These are phyloP conservation scores for Colletotrichum brevisporum DNA, from an alignment of 2,329 filamentous ascomycete species.

Conservation along the genomic window DNA sequence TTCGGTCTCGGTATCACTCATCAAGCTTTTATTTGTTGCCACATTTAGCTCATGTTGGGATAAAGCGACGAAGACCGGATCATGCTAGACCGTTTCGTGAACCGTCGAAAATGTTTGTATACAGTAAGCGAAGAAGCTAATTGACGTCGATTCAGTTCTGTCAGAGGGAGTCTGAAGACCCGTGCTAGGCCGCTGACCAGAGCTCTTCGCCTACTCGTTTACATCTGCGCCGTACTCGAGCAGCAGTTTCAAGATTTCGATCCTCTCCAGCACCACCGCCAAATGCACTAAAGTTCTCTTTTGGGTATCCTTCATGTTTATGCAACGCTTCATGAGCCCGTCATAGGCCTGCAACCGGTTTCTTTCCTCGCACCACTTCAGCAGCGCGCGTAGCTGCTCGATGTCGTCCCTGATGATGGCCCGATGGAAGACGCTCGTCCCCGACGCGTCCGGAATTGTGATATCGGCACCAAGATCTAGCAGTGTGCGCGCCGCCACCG, in stretches of 20 bases:
- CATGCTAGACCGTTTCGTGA: too few species aligned
- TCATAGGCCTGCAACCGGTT: background rate
- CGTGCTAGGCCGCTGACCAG: too few species aligned
- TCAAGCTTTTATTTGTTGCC: too few species aligned
- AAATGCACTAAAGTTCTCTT: slow-evolving; percentile 23
- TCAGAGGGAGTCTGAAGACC: too few species aligned
- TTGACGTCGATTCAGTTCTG: too few species aligned
- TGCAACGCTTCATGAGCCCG: slow-evolving; percentile 15
- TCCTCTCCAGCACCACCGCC: slow-evolving; percentile 15
- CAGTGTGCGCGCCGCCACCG: slow-evolving; percentile 8
- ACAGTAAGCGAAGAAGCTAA: too few species aligned
- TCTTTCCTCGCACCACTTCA: slow-evolving; percentile 23
- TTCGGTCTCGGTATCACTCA: too few species aligned
- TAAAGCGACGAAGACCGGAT: too few species aligned
- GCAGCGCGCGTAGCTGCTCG: slow-evolving; percentile 15
- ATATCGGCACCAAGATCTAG: slow-evolving; percentile 24
- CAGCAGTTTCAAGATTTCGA: slow-evolving; percentile 7
- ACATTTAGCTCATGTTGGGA: too few species aligned
- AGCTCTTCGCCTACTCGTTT: slow-evolving; percentile 1
- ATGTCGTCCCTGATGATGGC: slow-evolving; percentile 18
- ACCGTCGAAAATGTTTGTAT: too few species aligned
- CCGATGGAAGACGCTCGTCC: slow-evolving; percentile 8
- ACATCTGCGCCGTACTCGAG: slow-evolving; percentile 13
- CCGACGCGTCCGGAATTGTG: slow-evolving; percentile 3
- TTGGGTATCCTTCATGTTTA: slow-evolving; percentile 17